These are phyloP conservation scores for Amanita polypyramis DNA, from an alignment of 768 basidiomycete genomes.

Conservation along the genomic window DNA sequence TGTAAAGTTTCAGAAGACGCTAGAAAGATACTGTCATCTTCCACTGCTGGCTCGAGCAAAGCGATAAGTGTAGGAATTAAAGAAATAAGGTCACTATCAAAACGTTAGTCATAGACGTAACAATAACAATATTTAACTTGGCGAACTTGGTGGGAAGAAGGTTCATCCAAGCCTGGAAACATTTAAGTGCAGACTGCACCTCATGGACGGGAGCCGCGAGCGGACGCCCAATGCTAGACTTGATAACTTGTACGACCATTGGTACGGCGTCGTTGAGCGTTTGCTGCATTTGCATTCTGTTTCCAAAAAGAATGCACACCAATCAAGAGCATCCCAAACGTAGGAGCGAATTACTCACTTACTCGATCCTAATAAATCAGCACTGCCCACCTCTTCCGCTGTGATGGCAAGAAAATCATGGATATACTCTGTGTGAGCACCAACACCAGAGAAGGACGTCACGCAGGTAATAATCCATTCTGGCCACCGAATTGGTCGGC, in stretches of 20 bases:
- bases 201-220: conserved; percentile 29
- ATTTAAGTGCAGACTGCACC: conserved; percentile 62
- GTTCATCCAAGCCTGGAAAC: conserved; percentile 77
- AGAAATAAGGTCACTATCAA: conserved; percentile 52
- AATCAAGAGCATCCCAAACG: background rate
- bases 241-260: conserved; percentile 63
- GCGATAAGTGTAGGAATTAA: conserved; percentile 58
- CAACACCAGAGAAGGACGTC: conserved; percentile 46
- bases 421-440: conserved; percentile 47
- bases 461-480: conserved; percentile 67
- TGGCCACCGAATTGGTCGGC: conserved; percentile 53
- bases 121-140: conserved; percentile 2
- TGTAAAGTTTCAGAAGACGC: conserved; percentile 63
- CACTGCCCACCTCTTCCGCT: conserved; percentile 70
- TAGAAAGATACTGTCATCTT: conserved; percentile 46
- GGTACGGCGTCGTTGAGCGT: conserved; percentile 58
- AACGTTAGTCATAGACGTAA: conserved; percentile 1
- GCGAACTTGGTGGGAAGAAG: conserved; percentile 58
- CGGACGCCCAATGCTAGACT: conserved; percentile 36
- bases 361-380: conserved; percentile 63
- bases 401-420: conserved; percentile 76
- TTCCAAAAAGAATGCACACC: background rate
- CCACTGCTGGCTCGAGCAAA: conserved; percentile 43
- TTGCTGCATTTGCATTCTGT: conserved; percentile 53
- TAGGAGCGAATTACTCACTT: conserved; percentile 39